phyloP scores from a whole-genome alignment of 306 rosid species.

The Quillaja saponaria region DNA sequence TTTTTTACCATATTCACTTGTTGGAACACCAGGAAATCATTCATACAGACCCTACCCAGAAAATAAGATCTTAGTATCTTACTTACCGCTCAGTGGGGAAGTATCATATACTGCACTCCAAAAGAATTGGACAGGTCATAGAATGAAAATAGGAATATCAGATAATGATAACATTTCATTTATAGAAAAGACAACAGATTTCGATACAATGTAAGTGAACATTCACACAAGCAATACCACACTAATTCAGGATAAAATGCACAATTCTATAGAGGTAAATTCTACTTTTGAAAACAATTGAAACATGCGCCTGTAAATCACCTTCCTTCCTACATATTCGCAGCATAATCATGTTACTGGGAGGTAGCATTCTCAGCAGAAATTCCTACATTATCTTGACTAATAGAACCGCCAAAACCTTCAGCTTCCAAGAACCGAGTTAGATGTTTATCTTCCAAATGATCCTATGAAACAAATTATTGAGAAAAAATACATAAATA shows the following conservation, averaged over 20 bases:
- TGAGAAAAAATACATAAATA: neutral
- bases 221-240: too few species aligned
- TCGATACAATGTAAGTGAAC: neutral
- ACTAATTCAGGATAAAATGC: neutral
- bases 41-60: too few species aligned
- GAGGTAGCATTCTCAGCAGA: constrained; percentile 9
- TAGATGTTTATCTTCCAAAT: constrained; percentile 69
- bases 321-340: constrained; percentile 17
- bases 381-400: constrained; percentile 28
- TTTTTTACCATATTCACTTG: too few species aligned
- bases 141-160: too few species aligned
- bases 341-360: constrained; percentile 17
- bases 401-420: constrained; percentile 21
- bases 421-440: constrained; percentile 76
- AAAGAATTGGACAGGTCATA: too few species aligned
- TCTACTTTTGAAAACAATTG: neutral
- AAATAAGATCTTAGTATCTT: too few species aligned
- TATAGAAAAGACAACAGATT: too few species aligned
- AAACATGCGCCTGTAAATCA: constrained; percentile 1
- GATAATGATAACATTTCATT: too few species aligned
- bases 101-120: too few species aligned
- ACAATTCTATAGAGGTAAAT: neutral
- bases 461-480: constrained; percentile 44
- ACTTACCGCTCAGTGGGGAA: too few species aligned
- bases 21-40: too few species aligned